These are phyloP conservation scores for Earliella scabrosa DNA, from an alignment of 1,284 basidiomycete genomes.

Conservation along the genomic window DNA sequence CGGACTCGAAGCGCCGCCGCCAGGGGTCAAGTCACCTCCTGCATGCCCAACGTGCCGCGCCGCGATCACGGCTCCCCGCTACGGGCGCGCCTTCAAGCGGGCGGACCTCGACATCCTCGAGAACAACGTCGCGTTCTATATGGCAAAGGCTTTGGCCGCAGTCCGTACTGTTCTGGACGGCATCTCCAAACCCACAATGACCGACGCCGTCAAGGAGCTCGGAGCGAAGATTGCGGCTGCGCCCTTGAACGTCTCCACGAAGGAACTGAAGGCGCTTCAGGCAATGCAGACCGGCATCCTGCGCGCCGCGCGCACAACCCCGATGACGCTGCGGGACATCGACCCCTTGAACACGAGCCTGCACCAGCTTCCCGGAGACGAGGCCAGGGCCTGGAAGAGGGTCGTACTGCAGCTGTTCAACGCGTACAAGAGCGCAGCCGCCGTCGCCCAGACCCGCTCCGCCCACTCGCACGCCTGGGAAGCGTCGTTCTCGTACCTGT, in stretches of 20 bases:
- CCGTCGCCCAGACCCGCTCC: constrained; percentile 46
- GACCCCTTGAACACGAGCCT: constrained; percentile 24
- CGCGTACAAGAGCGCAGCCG: constrained; percentile 41
- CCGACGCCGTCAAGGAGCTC: background rate
- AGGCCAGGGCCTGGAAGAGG: constrained; percentile 42
- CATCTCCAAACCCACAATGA: constrained; percentile 7
- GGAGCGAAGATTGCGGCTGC: background rate
- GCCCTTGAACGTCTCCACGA: constrained; percentile 14
- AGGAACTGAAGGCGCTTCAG: constrained; percentile 13
- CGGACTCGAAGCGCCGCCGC: constrained; percentile 44
- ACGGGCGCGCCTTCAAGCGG: constrained; percentile 64
- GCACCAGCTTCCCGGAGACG: constrained; percentile 37
- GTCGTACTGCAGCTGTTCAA: constrained; percentile 35
- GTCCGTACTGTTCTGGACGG: constrained; percentile 33
- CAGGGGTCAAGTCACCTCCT: constrained; percentile 49
- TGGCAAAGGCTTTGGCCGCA: constrained; percentile 46
- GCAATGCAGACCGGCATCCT: constrained; percentile 12
- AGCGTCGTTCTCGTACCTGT: constrained; percentile 52
- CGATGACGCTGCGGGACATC: constrained; percentile 20
- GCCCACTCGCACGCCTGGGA: constrained; percentile 59
- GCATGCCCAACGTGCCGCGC: constrained; percentile 60
- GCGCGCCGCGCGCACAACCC: constrained; percentile 21
- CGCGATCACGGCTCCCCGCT: constrained; percentile 55
- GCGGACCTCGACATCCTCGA: constrained; percentile 67
- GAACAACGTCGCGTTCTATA: constrained; percentile 57